These are phyloP conservation scores for Vigna unguiculata DNA, from an alignment of 306 rosid species.

Conservation along the genomic window DNA sequence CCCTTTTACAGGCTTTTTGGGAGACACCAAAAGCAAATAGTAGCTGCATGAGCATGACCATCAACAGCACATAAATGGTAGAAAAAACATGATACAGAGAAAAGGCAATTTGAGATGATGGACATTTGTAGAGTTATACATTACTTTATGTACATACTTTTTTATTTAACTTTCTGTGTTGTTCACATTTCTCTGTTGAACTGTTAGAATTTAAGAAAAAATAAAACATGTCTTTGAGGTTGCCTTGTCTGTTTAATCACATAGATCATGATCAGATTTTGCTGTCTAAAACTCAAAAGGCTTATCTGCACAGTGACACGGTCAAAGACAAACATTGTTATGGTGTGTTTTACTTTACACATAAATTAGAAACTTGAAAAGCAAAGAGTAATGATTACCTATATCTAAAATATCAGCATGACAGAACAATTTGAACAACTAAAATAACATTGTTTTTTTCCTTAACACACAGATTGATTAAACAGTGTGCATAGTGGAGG, in stretches of 20 bases:
- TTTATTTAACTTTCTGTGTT: not conserved
- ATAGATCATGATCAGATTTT: not conserved
- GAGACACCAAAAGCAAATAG: conserved; percentile 5
- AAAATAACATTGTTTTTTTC: not conserved
- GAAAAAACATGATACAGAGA: conserved; percentile 23
- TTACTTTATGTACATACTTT: conserved; percentile 20
- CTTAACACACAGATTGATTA: not conserved
- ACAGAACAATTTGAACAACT: conserved; percentile 3
- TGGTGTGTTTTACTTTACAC: not conserved
- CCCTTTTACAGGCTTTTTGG: not conserved
- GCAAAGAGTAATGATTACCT: not conserved
- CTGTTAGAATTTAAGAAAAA: conserved; percentile 5
- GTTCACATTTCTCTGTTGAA: not conserved
- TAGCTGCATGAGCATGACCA: conserved; percentile 5
- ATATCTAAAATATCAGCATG: not conserved
- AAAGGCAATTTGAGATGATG: conserved; percentile 7
- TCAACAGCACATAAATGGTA: conserved; percentile 25
- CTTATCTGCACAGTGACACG: not conserved
- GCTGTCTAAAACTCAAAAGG: not conserved
- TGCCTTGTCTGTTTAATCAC: conserved; percentile 5
- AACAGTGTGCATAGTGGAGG: not conserved
- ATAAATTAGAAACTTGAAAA: not conserved
- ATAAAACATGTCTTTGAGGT: conserved; percentile 12
- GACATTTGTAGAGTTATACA: conserved; percentile 37
- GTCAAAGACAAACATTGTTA: not conserved